Base-by-base conservation (phyloP, 2,329 filamentous ascomycete genomes). In the Aspergillus tamarii region DNA sequence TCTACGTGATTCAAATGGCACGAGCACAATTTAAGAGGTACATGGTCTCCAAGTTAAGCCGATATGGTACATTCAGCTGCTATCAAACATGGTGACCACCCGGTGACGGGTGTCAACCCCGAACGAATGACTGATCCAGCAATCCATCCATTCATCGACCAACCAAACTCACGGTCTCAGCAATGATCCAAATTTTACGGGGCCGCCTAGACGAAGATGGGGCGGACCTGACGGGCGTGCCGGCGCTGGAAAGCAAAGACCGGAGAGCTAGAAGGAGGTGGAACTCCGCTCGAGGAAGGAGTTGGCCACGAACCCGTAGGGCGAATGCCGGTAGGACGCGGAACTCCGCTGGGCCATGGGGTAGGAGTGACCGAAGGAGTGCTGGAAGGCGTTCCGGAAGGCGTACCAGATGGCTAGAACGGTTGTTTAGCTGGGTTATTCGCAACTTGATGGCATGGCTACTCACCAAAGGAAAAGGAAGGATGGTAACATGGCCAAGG, bases 221-320 rank as follows among this genome's bases (percentile, higher is more conserved):
- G 69, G 10, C 61, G 68, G 52, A 73, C 65, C 54, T 75, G 72
- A 65, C 72, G 72, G 43, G 72, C 68, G 39, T 73, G 73, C 16
- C 65, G 43, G 39, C 72, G 72, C 41, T 68, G 59, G 57, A 71
- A 55, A 28, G 52, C 30, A 32, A 32, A 43, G 59, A 48, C 43
- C 19, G 67, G 67, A 57, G 61, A 61, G 12, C 63, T 63, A 32
- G 52, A 41, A 48, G 61, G 57, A 50, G 53, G 54, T 19, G 61
- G 57, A 41, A 59, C 32, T 46, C 57, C 57, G 10, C 50, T 55
- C 32, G 46, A 45, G 32, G 62, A 58, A n/a, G 62, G 62, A 30
- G 41, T 36, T 55, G 48, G 60, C 50, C 41, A 57, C 11, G 43
- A 14, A 23, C 14, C 28, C 21, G 57, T 48, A 45, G 59, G 62